Base-by-base conservation (phyloP, 164 flowering plant genomes). In the Warburgia ugandensis region DNA sequence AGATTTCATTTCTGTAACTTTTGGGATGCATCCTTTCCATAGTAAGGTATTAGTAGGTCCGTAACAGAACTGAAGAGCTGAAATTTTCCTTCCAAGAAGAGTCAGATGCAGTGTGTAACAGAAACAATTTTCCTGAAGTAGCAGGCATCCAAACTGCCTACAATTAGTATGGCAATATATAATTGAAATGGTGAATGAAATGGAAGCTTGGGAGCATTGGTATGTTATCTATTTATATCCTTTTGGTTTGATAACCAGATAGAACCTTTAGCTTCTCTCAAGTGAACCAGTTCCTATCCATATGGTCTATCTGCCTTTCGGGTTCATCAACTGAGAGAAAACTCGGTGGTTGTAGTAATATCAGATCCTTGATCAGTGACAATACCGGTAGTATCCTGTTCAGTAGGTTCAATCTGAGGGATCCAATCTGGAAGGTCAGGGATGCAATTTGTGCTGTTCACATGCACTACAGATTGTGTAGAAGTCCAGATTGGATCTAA, bases 321-420 rank as follows among this genome's bases (percentile, higher is more conserved):
- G 77, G 61, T 71, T 35, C 62, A 77, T 59, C 56, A 77, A 40
- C 64, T 73, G 73, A 14, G 76, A 77, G 55, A 77, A 70, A 30
- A 73, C 73, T 16, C 68, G 35, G 67, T 69, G 21, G 58, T 50
- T 12, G 68, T 62, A 6, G 48, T 45, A 23, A 61, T 53, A 21
- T 66, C 64, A 35, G 61, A 61, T 29, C 28, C 69, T 28, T 33
- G 53, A 13, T 70, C 63, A 28, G 49, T 56, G 17, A 45, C 42
- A 8, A 44, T 46, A 1, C 44, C 68, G 5, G 45, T 59, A 30
- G 5, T 36, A 26, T 58, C 68, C 38, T 21, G 38, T 29, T 61
- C 61, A 37, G n/a, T 41, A 10, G 50, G 16, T 3, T 63, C 55
- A 11, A 60, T 30, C 14, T 48, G 63, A 0, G 69, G 59, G 23